A percentile compares a stretch with the other conserved stretches of the same genome.
Evolutionary conservation across 1,284 basidiomycete species (phyloP).

Genomic region (Quambalaria eucalypti): DNA sequence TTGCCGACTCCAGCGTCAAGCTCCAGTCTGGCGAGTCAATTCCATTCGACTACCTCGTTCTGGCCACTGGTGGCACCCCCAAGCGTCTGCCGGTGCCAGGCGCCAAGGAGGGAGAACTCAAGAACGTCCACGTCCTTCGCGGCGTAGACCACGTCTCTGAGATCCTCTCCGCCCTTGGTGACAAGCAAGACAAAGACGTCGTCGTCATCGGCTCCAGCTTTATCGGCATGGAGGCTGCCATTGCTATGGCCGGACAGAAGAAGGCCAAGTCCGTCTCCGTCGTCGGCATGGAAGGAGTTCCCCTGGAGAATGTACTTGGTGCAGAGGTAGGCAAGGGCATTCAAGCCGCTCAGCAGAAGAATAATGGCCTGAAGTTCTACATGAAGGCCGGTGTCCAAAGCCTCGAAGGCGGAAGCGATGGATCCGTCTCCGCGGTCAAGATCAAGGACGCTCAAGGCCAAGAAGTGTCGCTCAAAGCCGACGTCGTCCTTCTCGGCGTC

Average conservation of each 20-base stretch:
- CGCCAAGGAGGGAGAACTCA: slow-evolving; percentile 53
- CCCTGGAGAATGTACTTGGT: slow-evolving; percentile 73
- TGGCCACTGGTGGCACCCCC: slow-evolving; percentile 49
- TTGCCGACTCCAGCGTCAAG: slow-evolving; percentile 39
- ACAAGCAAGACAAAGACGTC: slow-evolving; percentile 55
- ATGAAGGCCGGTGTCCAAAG: slow-evolving; percentile 66
- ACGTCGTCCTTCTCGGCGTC: slow-evolving; percentile 78
- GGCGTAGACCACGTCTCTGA: slow-evolving; percentile 64
- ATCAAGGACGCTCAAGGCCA: slow-evolving; percentile 57
- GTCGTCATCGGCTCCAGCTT: slow-evolving; percentile 84
- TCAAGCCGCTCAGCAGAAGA: slow-evolving; percentile 59
- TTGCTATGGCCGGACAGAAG: slow-evolving; percentile 57
- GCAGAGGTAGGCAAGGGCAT: slow-evolving; percentile 69
- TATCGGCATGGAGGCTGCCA: slow-evolving; percentile 85
- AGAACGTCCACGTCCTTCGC: slow-evolving; percentile 71
- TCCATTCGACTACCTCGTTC: slow-evolving; percentile 47
- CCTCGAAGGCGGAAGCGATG: slow-evolving; percentile 54
- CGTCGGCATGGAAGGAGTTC: slow-evolving; percentile 73
- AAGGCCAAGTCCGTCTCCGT: slow-evolving; percentile 65
- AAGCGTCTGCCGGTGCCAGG: slow-evolving; percentile 69
- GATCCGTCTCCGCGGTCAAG: slow-evolving; percentile 51
- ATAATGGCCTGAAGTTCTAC: slow-evolving; percentile 70
- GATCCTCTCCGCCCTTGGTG: slow-evolving; percentile 60
- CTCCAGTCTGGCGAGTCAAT: slow-evolving; percentile 42
- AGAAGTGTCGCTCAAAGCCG: slow-evolving; percentile 58